Base-by-base conservation (phyloP, 2,329 filamentous ascomycete species). In the Claviceps arundinis region DNA sequence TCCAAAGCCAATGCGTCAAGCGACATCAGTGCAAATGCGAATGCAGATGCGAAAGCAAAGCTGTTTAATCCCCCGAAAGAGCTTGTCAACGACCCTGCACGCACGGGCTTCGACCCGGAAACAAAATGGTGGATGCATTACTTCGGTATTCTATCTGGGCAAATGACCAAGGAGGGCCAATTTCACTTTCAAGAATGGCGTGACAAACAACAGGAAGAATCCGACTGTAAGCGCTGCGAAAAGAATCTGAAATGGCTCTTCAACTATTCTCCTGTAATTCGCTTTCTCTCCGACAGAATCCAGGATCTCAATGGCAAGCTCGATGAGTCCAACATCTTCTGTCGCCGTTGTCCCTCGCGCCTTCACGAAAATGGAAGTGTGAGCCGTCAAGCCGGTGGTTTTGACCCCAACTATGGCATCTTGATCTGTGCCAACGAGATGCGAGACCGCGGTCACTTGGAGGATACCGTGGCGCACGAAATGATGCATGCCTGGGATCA, bases 401-500 rank as follows among this genome's bases (percentile, higher is more conserved):
- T 97, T 66, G 84, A 85, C 65, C 83, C 89, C 1, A 77, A 85
- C 49, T 86, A 89, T 65, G 93, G 93, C 40, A 96, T 98, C 56
- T 66, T 94, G 63, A 75, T 98, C 22, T 98, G 93, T 69, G 89
- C 93, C 50, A 98, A 98, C 69, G 84, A 93, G 69, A 80, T 97
- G 64, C 75, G 84, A 54, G 82, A 89, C 64, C 74, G 82, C 53
- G 82, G 83, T 37, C 89, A 95, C 65, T 68, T 95, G 59, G 93
- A 98, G 71, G 93, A 98, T 66, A 95, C 90, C 11, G 73, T 98
- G 62, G 84, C 90, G 30, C 93, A 98, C 68, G 93, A 98, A 72
- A 94, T 98, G 89, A 86, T 98, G 50, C 93, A 98, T 67, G 90
- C 90, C 1, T 97, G 89, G 75, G 93, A 98, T 66, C 86, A 95